Conservation (phyloP, 371 early-diverging fungal genomes). For the Mucor lusitanicus region DNA sequence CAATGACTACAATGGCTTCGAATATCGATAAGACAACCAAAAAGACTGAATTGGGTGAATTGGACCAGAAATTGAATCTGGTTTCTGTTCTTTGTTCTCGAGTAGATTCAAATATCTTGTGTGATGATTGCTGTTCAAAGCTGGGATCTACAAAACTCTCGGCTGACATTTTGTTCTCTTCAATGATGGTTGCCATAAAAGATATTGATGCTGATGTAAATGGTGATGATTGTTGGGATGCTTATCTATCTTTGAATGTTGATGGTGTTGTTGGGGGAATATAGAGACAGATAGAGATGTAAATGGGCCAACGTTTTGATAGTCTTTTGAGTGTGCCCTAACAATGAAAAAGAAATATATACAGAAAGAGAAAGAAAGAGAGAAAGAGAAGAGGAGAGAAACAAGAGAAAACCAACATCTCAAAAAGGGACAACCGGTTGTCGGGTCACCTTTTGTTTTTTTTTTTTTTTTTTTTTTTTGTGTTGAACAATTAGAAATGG, state of each 20-base stretch:
- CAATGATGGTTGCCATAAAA: background rate
- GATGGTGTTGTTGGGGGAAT: background rate
- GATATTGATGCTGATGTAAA: background rate
- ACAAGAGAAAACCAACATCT: background rate
- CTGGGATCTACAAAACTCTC: conserved; percentile 14
- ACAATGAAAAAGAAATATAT: background rate
- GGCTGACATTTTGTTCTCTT: conserved; percentile 18
- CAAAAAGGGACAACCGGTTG: background rate
- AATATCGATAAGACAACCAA: conserved; percentile 49
- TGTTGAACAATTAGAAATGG: conserved; percentile 1
- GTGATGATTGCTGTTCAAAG: conserved; percentile 22
- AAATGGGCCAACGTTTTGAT: background rate
- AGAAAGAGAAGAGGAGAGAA: background rate
- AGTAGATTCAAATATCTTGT: conserved; percentile 25
- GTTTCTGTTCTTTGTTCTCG: conserved; percentile 19
- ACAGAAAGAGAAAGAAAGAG: background rate
- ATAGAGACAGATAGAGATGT: background rate
- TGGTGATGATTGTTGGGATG: background rate
- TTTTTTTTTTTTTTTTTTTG: background rate
- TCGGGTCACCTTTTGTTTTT: background rate
- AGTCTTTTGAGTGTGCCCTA: background rate
- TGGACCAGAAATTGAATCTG: conserved; percentile 33
- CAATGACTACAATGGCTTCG: conserved; percentile 73
- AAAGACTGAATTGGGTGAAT: conserved; percentile 46
- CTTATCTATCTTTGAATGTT: too few species aligned